Conservation (phyloP, 805 yeast species). For the Barnettozyma vustinii region DNA sequence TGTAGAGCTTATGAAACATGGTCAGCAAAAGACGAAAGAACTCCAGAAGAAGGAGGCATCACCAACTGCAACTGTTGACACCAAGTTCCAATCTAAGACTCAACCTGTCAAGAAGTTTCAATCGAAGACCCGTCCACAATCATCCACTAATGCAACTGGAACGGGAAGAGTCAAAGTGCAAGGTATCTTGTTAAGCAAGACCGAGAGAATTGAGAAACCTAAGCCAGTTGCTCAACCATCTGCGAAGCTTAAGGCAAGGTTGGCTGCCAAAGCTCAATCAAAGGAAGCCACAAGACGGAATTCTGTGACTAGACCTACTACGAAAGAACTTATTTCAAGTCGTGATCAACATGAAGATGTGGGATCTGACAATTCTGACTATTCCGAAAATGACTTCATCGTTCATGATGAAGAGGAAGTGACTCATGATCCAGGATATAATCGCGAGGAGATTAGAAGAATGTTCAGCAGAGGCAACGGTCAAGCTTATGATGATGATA, state of each 20-base stretch:
- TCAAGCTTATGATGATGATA: constrained; percentile 41
- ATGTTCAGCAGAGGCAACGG: constrained; percentile 57
- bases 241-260: constrained; percentile 42
- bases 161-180: neutral
- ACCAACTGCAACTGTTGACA: constrained; percentile 8
- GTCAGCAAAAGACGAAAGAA: constrained; percentile 34
- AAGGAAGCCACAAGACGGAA: constrained; percentile 10
- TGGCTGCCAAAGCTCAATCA: constrained; percentile 28
- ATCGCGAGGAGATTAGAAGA: constrained; percentile 86
- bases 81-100: constrained; percentile 7
- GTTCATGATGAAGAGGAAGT: constrained; percentile 33
- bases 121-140: neutral
- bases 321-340: no score
- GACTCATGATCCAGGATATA: constrained; percentile 44
- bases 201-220: constrained; percentile 9
- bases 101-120: constrained; percentile 7
- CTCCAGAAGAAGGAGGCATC: constrained; percentile 14
- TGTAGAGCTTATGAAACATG: constrained; percentile 53
- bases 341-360: neutral
- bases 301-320: neutral
- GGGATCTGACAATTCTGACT: constrained; percentile 24
- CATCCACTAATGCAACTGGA: neutral
- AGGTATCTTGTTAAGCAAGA: neutral
- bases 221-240: constrained; percentile 51
- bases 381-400: constrained; percentile 46